Percentiles rank a stretch among this genome's conserved stretches.
These are phyloP conservation scores for Arachis hypogaea DNA, from an alignment of 306 rosid genomes.

Conservation along the genomic window DNA sequence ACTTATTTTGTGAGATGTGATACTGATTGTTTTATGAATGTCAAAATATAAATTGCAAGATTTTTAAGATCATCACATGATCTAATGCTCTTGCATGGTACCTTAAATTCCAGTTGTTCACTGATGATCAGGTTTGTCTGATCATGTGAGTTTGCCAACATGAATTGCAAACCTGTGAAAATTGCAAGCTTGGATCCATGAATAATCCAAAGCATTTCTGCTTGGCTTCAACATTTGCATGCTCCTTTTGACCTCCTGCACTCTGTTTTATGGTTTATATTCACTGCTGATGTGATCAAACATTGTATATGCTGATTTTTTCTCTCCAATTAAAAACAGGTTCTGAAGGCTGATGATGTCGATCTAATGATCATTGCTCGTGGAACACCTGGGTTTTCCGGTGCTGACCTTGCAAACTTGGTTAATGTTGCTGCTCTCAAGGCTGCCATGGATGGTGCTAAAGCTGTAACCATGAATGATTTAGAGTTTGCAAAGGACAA, in stretches of 20 bases:
- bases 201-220: no score
- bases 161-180: not conserved
- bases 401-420: conserved; percentile 93
- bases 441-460: conserved; percentile 93
- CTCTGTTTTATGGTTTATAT: not conserved
- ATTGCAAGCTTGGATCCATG: not conserved
- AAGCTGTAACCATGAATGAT: conserved; percentile 82
- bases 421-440: conserved; percentile 83
- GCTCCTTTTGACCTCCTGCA: no score
- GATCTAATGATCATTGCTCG: conserved; percentile 82
- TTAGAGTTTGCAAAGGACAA: conserved; percentile 89
- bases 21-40: not conserved
- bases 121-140: not conserved
- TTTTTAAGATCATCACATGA: not conserved
- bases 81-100: not conserved
- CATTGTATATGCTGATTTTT: not conserved
- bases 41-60: not conserved
- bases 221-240: no score
- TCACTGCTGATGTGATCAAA: not conserved
- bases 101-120: not conserved
- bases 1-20: not conserved
- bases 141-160: not conserved
- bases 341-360: conserved; percentile 80
- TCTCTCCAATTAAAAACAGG: conserved; percentile 50
- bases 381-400: conserved; percentile 89